Base-by-base conservation (phyloP, 345 rosid species). In the Linum tenue region DNA sequence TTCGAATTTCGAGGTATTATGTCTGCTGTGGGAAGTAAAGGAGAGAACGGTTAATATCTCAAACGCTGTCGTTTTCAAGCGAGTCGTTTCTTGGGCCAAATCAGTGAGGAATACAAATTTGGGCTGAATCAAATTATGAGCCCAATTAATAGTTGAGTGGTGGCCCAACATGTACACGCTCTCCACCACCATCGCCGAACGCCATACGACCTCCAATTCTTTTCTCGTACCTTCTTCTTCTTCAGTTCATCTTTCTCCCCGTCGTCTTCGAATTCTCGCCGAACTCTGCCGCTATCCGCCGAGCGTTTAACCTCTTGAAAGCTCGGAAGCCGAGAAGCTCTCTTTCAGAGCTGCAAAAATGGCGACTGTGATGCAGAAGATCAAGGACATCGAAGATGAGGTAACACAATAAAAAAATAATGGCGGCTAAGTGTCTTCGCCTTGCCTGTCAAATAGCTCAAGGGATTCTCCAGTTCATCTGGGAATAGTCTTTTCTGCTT, bases 361-460 rank as follows among this genome's bases (percentile, higher is more conserved):
- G 92, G 75, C 92, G 70, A 88, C 96, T 15, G 88, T 88, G 62
- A 88, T 88, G 96, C 84, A 78, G 79, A 88, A 88, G 71, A 88
- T 88, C 85, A 88, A 88, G 75, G 96, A 88, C 75, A 88, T 88
- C 76, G 96, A 88, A 81, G 96, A 88, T 84, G 92, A 88, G 86
- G 96, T 84, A 56, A 58, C 31, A 59, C 31, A 22, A 5, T 9
- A 16, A 3, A 51, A 2, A 0, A 51, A 51, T 7, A 7, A 16
- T 9, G 56, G 56, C n/a, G 14, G 1, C n/a, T 51, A 22, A 22
- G 31, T 22, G 31, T 22, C 31, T 22, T 22, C 31, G 31, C 31
- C 31, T 22, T 22, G 31, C 31, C 31, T 22, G 31, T 22, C 31
- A 22, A 22, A 22, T 22, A 22, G 31, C 31, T 22, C 31, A 22